These are phyloP conservation scores for Colletotrichum navitas DNA, from an alignment of 2,329 filamentous ascomycete species.

Conservation along the genomic window DNA sequence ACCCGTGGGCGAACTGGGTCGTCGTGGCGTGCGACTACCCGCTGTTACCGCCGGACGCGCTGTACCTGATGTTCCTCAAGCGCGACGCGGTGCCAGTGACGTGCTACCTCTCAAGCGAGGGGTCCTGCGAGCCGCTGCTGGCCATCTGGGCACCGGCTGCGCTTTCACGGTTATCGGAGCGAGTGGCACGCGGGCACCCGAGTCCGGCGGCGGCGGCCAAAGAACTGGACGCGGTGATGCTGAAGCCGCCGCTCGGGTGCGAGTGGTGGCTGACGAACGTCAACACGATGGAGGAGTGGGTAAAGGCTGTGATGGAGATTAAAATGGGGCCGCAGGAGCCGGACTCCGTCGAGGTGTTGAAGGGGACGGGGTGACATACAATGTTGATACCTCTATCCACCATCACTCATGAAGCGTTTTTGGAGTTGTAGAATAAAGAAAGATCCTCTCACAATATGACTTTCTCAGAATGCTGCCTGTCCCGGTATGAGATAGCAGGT, in stretches of 20 bases:
- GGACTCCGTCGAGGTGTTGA: not conserved
- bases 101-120: constrained; percentile 50
- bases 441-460: not conserved
- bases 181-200: constrained; percentile 36
- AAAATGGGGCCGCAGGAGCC: constrained; percentile 26
- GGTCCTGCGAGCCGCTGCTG: constrained; percentile 52
- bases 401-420: not conserved
- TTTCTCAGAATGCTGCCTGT: not conserved
- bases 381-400: not conserved
- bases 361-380: not conserved
- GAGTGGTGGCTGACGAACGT: constrained; percentile 37
- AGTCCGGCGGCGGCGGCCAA: constrained; percentile 25
- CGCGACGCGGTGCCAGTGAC: constrained; percentile 48
- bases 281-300: constrained; percentile 34
- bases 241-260: constrained; percentile 16
- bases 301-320: constrained; percentile 23
- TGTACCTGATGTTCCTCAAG: constrained; percentile 47
- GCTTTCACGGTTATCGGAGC: constrained; percentile 44
- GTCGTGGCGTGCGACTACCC: constrained; percentile 53
- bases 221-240: constrained; percentile 24
- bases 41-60: constrained; percentile 46
- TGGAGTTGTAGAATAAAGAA: not conserved
- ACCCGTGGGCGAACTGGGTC: constrained; percentile 49
- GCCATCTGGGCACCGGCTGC: constrained; percentile 52
- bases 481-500: not conserved